Evolutionary conservation across 441 rosid genomes (phyloP).

Genomic region (Bruguiera hainesii): DNA sequence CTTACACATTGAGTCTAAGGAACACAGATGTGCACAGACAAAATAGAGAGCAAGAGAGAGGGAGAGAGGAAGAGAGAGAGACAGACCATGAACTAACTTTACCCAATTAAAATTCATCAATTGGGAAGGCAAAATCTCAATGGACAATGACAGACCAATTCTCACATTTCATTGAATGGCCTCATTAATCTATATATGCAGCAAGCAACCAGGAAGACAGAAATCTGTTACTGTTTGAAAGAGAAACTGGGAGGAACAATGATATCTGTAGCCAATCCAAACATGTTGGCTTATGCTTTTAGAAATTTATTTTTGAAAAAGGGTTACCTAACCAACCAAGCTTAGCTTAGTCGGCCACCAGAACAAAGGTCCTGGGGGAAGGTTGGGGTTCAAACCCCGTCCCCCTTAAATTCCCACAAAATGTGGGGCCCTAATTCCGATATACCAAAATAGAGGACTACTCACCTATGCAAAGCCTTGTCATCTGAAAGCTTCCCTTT

Average conservation of each 20-base stretch:
- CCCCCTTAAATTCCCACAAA: too few species aligned
- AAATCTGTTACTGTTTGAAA: slow-evolving; percentile 11
- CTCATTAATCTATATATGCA: neutral
- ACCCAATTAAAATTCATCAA: neutral
- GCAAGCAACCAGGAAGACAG: neutral
- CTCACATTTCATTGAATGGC: too few species aligned
- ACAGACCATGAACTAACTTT: neutral
- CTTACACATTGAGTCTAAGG: too few species aligned
- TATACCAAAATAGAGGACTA: neutral
- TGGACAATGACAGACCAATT: neutral
- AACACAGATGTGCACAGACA: too few species aligned
- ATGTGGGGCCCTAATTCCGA: neutral
- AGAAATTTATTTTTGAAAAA: neutral
- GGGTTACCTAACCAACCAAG: too few species aligned
- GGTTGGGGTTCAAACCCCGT: too few species aligned
- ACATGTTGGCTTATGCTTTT: neutral
- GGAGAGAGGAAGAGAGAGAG: too few species aligned
- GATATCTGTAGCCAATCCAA: neutral
- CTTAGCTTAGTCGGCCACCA: too few species aligned
- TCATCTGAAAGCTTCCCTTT: slow-evolving; percentile 94
- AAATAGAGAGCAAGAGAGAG: too few species aligned
- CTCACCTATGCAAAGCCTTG: slow-evolving; percentile 91
- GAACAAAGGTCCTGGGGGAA: too few species aligned
- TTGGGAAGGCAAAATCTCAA: neutral
- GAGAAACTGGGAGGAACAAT: neutral